Percentiles rank a stretch among this genome's conserved stretches.
These are phyloP conservation scores for Vaccinium corymbosum DNA, from an alignment of 148 eudicot species.

Conservation along the genomic window DNA sequence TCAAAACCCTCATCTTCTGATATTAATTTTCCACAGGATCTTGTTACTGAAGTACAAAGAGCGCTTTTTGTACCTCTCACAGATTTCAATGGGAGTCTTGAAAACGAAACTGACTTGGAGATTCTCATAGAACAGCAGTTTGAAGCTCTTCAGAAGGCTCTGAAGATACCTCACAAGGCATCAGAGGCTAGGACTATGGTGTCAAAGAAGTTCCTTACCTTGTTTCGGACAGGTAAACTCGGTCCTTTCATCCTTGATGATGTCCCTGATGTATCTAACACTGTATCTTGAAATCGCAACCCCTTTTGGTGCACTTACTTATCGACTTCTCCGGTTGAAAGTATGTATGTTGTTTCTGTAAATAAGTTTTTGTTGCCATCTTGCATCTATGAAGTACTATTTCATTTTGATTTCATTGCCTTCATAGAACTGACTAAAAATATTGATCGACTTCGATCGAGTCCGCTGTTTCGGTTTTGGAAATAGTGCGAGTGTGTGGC, in stretches of 20 bases:
- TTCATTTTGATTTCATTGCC: too few relatives aligned
- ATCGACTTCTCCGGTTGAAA: background rate
- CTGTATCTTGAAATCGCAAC: constrained; percentile 10
- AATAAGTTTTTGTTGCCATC: background rate
- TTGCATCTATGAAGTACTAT: too few relatives aligned
- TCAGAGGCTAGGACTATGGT: constrained; percentile 72
- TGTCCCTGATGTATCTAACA: constrained; percentile 50
- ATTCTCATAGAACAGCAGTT: constrained; percentile 69
- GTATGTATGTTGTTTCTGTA: background rate
- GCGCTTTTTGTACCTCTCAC: constrained; percentile 51
- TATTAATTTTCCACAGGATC: constrained; percentile 44
- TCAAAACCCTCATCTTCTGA: background rate
- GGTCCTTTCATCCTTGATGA: constrained; percentile 96
- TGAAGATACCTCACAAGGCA: constrained; percentile 70
- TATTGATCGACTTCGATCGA: too few relatives aligned
- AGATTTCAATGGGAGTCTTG: constrained; percentile 60
- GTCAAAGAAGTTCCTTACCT: constrained; percentile 74
- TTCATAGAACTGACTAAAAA: too few relatives aligned
- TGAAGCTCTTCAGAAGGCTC: constrained; percentile 75
- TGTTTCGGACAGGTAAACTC: constrained; percentile 89
- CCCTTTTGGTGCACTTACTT: background rate
- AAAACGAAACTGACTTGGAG: constrained; percentile 70
- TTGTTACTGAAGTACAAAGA: constrained; percentile 60
- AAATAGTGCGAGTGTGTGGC: too few relatives aligned
- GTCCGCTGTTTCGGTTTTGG: too few relatives aligned